Conservation (phyloP, 345 rosid species). For the Syzygium aromaticum region DNA sequence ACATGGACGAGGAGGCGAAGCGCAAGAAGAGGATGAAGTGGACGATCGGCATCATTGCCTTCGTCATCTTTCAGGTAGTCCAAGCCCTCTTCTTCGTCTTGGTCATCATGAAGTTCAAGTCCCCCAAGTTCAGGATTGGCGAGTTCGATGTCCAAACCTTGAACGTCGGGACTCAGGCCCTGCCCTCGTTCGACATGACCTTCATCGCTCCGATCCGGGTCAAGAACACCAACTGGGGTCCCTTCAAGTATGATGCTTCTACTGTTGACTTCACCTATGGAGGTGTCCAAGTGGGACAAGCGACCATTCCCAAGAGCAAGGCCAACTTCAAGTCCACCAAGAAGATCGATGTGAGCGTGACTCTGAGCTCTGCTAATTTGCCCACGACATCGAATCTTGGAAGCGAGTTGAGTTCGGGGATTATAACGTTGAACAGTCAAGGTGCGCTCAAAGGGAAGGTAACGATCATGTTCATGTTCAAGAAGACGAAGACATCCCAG, state of each 20-base stretch:
- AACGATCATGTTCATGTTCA: constrained; percentile 1
- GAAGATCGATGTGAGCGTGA: not conserved
- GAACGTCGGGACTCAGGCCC: not conserved
- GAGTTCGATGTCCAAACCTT: not conserved
- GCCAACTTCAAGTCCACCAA: constrained; percentile 3
- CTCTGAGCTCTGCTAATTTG: not conserved
- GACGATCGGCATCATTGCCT: constrained; percentile 4
- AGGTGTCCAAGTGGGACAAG: not conserved
- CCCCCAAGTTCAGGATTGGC: constrained; percentile 12
- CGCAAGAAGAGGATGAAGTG: constrained; percentile 13
- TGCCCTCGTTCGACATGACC: not conserved
- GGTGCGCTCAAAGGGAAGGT: constrained; percentile 1
- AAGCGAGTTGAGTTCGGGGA: not conserved
- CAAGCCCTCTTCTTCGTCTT: constrained; percentile 8
- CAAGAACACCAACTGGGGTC: constrained; percentile 13
- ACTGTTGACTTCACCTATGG: not conserved
- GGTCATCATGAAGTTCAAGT: constrained; percentile 6
- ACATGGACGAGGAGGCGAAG: not conserved
- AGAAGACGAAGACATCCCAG: constrained; percentile 2
- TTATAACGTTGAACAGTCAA: not conserved
- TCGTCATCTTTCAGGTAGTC: constrained; percentile 14
- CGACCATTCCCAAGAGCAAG: not conserved
- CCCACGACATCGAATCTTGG: not conserved
- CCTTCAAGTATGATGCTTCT: not conserved
- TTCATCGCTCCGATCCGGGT: not conserved